Conservation (phyloP, 306 rosid genomes). For the cucumber (Cucumis sativus) region DNA sequence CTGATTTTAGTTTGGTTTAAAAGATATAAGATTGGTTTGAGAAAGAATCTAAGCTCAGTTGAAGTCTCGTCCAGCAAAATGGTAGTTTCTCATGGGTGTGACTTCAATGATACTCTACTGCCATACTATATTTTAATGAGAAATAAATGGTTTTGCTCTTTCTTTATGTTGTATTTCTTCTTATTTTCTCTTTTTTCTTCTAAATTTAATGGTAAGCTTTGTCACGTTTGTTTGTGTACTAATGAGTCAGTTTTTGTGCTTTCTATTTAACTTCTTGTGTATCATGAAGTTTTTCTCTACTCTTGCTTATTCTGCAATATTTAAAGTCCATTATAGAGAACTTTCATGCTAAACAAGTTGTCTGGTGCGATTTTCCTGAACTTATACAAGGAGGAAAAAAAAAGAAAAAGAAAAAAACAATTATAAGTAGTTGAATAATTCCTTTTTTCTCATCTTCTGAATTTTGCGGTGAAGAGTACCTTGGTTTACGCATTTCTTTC, state of each 20-base stretch:
- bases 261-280: neutral
- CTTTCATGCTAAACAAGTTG: neutral
- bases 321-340: neutral
- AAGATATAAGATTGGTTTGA: too few species aligned
- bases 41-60: too few species aligned
- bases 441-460: neutral
- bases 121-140: too few species aligned
- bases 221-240: neutral
- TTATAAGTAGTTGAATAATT: neutral
- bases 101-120: too few species aligned
- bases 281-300: neutral
- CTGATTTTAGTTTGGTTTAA: too few species aligned
- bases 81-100: too few species aligned
- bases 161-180: too few species aligned
- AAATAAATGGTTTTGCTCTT: too few species aligned
- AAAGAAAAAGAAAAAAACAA: neutral
- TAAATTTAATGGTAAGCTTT: neutral
- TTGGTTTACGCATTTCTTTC: neutral
- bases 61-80: too few species aligned
- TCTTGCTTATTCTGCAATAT: neutral
- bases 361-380: neutral
- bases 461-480: neutral
- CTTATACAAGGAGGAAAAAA: conserved; percentile 27
- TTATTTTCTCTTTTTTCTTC: neutral
- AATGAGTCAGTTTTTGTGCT: neutral